These are phyloP conservation scores for Starmerella etchellsii DNA, from an alignment of 805 yeast species.

Conservation along the genomic window DNA sequence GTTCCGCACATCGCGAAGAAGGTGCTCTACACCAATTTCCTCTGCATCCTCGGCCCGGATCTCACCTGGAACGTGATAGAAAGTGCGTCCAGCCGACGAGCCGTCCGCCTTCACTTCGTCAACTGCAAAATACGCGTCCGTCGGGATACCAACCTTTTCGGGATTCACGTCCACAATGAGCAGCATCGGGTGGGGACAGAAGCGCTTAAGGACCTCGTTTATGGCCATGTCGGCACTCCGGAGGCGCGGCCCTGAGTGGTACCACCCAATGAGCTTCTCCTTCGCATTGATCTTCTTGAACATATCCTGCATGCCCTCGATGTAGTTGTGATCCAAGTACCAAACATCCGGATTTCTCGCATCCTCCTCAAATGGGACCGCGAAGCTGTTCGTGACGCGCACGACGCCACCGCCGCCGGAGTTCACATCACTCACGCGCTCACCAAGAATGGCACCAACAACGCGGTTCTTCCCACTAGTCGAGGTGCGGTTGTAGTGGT, in stretches of 20 bases:
- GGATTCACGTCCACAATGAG: conserved; percentile 88
- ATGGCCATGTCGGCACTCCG: conserved; percentile 79
- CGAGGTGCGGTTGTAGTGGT: conserved; percentile 83
- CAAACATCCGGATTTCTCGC: conserved; percentile 82
- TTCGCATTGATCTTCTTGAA: conserved; percentile 94
- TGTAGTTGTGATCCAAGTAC: conserved; percentile 93
- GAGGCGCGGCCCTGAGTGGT: conserved; percentile 92
- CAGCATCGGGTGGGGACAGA: conserved; percentile 67
- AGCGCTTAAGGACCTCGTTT: conserved; percentile 76
- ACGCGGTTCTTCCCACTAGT: conserved; percentile 66
- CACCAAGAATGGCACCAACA: conserved; percentile 89
- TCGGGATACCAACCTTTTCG: conserved; percentile 76
- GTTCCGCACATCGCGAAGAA: conserved; percentile 85
- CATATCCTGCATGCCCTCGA: conserved; percentile 96
- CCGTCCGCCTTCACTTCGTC: conserved; percentile 97
- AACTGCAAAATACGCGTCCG: conserved; percentile 85
- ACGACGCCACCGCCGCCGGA: conserved; percentile 32
- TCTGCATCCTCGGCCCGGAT: conserved; percentile 98
- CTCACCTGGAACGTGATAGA: conserved; percentile 80
- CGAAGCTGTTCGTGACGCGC: conserved; percentile 82
- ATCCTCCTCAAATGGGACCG: conserved; percentile 96
- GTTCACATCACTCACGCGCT: conserved; percentile 28
- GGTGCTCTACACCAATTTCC: conserved; percentile 96
- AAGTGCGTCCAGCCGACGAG: conserved; percentile 79
- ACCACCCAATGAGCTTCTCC: conserved; percentile 97